Base-by-base conservation (phyloP, 2,329 filamentous ascomycete genomes). In the Fusarium tricinctum region DNA sequence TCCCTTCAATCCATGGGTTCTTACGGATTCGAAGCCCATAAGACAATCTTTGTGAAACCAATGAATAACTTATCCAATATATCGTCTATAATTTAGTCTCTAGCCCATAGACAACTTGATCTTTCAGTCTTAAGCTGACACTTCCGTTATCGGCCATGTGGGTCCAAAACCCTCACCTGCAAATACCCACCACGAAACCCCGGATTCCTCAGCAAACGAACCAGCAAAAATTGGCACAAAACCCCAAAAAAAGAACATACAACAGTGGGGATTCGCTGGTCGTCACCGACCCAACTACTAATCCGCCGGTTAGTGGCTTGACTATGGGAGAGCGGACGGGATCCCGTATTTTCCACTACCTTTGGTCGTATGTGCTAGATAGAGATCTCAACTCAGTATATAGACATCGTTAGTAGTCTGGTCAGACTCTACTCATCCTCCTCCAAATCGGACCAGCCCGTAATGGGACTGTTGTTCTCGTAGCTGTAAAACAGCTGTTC, bases 231-330 rank as follows among this genome's bases (percentile, higher is more conserved):
- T 33, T 4, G 30, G 30, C 30, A 30, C 6, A 32, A 14, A 7
- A 5, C 6, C 8, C 7, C 23, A 20, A 17, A 23, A 22, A 9
- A 15, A 26, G 9, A 26, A 38, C 46, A 49, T 38, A 49, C 46
- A 49, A 49, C 46, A 49, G 22, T 32, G 46, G 46, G 46, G 46
- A 48, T 38, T 38, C 33, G 33, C 33, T 38, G 33, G 45, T 48
- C 45, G 30, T 48, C 45, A 48, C 45, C 45, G 45, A 48, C 45
- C 45, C 45, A 48, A 48, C 45, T 48, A 48, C 45, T 35, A 48
- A 48, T 48, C 45, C 30, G 30, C 45, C 45, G 45, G 45, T 48
- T 48, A 48, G 45, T 48, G 45, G 45, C 45, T 48, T 48, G 30
- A 48, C 45, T 48, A 48, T 48, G 30, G 45, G 45, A 48, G 45